Evolutionary conservation across 2,329 filamentous ascomycete genomes (phyloP), one percentile per base, ranked within the genome.

Genomic region (Paecilomyces variotii): DNA sequence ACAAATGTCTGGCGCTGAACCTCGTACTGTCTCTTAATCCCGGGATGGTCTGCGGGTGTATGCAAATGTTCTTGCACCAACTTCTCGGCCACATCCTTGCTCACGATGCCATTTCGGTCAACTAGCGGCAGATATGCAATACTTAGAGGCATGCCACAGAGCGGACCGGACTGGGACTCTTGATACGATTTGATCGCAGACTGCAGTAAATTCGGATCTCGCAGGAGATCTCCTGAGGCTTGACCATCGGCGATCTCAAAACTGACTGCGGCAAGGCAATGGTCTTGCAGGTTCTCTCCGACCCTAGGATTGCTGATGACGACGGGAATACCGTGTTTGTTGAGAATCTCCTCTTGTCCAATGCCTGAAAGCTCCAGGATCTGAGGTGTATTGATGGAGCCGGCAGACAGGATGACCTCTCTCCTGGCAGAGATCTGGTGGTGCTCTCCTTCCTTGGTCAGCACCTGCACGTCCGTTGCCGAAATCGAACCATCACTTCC

Each of bases 361-460:
- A 88, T 77, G 0, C 85, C 85, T 0, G 84, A 86, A 1, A 86
- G 73, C 63, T 88, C 84, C 9, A 83, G 79, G 9, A 84, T 72
- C 69, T 81, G 82, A 2, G 80, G 85, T 10, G 81, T 83, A 65
- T 81, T 80, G 45, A 82, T 72, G 50, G 77, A 80, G 0, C 86
- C 86, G 1, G 82, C 83, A 1, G 81, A 80, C 2, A 89, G 68
- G 39, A 88, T 78, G 5, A 87, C 78, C 65, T 88, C 85, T 56
- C 70, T 69, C 30, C 65, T 70, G 62, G 66, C 73, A 3, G 61
- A 74, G 11, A 76, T 69, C 11, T 65, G 63, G 53, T 74, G 68
- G 2, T 68, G 67, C 14, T 12, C 54, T 59, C 65, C 67, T 66
- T 56, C 65, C 28, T 59, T 59, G 57, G 57, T 61, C 32, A 56